Evolutionary conservation across 345 rosid genomes (phyloP), one percentile per base, ranked within the genome.

Genomic region (Moricandia moricandioides): DNA sequence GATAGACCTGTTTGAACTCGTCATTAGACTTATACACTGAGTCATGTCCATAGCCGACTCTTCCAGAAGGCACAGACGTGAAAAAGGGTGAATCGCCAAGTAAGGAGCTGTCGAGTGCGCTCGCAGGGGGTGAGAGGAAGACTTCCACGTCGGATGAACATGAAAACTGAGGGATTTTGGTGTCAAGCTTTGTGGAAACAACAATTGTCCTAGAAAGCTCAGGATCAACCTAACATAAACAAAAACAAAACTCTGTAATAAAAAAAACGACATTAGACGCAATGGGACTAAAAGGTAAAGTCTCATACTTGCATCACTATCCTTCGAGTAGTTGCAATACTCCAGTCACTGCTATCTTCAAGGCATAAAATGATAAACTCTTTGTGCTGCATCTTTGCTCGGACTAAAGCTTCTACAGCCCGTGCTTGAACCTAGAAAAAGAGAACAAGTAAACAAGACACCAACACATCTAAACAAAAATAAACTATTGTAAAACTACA

Each of bases 281-380:
- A 72, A 61, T 34, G 45, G 33, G 62, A 16, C 16, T 8, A 67
- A n/a, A n/a, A 27, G 8, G 33, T 16, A 4, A 65, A 14, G 72
- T 56, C 5, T 80, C 88, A 69, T 86, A 93, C 97, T 83, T 93
- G 98, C 97, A 91, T 93, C 52, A 93, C 98, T 70, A 93, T 85
- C 79, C 92, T 83, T 71, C 98, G 78, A 13, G 98, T 89, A 29
- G 93, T 89, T 62, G 97, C 98, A 79, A 87, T 91, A 73, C 97
- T 93, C 98, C 98, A 91, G 73, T 93, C 97, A 84, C 89, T 88
- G 67, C 90, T 91, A 73, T 93, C 98, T 81, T 93, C 98, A n/a
- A 93, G 98, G 81, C 98, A 91, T 54, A 91, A 77, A 70, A 93
- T 91, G 58, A 93, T 89, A 79, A 93, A 89, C 80, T 93, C 98